Conservation (phyloP, 805 yeast species). For the Yamadazyma sp. region DNA sequence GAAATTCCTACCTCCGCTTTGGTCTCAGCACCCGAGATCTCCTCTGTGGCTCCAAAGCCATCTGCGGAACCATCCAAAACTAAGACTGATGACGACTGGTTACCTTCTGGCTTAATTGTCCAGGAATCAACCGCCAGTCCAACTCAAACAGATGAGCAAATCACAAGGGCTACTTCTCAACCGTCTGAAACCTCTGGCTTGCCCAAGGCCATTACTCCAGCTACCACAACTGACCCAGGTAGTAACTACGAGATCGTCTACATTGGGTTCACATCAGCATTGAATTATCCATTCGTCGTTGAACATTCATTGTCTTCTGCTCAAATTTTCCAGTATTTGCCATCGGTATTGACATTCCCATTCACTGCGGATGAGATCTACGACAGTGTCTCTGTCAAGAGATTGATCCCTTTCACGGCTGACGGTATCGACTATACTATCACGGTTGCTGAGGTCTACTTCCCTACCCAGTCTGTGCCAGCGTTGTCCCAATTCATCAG, state of each 20-base stretch:
- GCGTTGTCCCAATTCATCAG: slow-evolving; percentile 51
- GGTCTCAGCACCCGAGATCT: too few species aligned
- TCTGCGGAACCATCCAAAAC: slow-evolving; percentile 11
- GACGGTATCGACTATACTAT: slow-evolving; percentile 57
- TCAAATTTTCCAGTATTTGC: slow-evolving; percentile 81
- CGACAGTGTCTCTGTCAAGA: slow-evolving; percentile 55
- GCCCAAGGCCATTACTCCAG: slow-evolving; percentile 82
- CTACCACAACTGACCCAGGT: slow-evolving; percentile 47
- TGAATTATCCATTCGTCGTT: slow-evolving; percentile 85
- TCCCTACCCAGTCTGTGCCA: slow-evolving; percentile 56
- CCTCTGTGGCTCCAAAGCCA: slow-evolving; percentile 10
- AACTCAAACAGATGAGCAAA: slow-evolving; percentile 28
- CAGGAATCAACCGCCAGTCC: slow-evolving; percentile 21
- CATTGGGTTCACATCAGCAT: slow-evolving; percentile 73
- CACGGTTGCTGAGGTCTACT: slow-evolving; percentile 85
- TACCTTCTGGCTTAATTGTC: slow-evolving; percentile 35
- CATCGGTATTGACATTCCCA: slow-evolving; percentile 67
- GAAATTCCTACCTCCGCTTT: slow-evolving; percentile 3
- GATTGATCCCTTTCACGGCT: slow-evolving; percentile 75
- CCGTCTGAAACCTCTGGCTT: slow-evolving; percentile 46
- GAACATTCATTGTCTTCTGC: slow-evolving; percentile 73
- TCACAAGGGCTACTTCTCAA: slow-evolving; percentile 30
- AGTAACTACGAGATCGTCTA: slow-evolving; percentile 54
- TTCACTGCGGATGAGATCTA: slow-evolving; percentile 36
- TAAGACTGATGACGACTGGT: slow-evolving; percentile 27